phyloP scores from a whole-genome alignment of 176 grass and related monocot species.

The Areca catechu region DNA sequence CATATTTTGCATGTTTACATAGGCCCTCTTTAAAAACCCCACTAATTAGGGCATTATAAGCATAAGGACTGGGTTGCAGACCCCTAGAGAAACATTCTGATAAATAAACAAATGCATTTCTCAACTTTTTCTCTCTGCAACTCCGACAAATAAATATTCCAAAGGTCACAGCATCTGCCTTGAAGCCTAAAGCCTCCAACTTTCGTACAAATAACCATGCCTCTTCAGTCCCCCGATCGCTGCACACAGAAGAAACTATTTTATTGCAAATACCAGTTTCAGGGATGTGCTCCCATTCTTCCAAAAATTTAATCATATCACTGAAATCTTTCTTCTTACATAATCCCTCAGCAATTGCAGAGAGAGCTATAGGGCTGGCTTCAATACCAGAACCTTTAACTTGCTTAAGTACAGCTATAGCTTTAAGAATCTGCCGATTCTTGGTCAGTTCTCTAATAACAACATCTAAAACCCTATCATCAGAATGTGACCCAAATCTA shows the following conservation, averaged over 20 bases:
- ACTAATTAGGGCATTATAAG: slow-evolving; percentile 80
- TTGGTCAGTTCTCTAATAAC: slow-evolving; percentile 44
- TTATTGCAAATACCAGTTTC: slow-evolving; percentile 59
- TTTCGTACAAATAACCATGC: slow-evolving; percentile 58
- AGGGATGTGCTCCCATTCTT: slow-evolving; percentile 61
- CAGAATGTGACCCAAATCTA: slow-evolving; percentile 45
- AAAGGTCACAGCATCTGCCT: slow-evolving; percentile 64
- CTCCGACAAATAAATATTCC: slow-evolving; percentile 75
- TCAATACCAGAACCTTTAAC: slow-evolving; percentile 39
- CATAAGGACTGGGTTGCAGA: slow-evolving; percentile 40
- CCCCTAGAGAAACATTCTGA: slow-evolving; percentile 77
- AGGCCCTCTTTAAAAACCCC: slow-evolving; percentile 65
- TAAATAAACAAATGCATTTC: slow-evolving; percentile 70
- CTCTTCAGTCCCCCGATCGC: slow-evolving; percentile 50
- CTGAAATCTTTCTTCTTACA: slow-evolving; percentile 60
- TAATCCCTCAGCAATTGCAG: slow-evolving; percentile 53
- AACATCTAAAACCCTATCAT: slow-evolving; percentile 43
- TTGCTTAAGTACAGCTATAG: slow-evolving; percentile 46
- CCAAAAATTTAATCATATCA: slow-evolving; percentile 84
- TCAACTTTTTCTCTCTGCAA: slow-evolving; percentile 57
- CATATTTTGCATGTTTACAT: slow-evolving; percentile 70
- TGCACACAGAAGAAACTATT: slow-evolving; percentile 59
- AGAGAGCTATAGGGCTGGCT: slow-evolving; percentile 35
- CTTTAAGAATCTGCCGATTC: slow-evolving; percentile 32
- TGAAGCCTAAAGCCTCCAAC: slow-evolving; percentile 64